Conservation (phyloP, 495 filamentous ascomycete species). For the Penicillium ucsense region DNA sequence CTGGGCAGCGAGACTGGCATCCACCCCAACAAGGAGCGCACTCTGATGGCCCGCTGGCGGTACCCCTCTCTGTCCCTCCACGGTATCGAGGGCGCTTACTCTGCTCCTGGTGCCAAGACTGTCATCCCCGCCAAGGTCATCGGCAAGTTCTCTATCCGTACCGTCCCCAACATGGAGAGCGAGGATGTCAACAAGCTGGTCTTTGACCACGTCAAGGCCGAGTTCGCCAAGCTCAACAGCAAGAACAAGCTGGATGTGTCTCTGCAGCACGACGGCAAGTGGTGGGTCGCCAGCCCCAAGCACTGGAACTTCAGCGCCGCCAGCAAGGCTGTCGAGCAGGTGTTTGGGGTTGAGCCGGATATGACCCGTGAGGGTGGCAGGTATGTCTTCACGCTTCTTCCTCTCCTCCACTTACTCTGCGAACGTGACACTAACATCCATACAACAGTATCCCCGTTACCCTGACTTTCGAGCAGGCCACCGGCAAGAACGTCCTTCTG, state of each 20-base stretch:
- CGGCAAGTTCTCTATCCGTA: constrained; percentile 96
- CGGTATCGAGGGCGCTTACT: constrained; percentile 93
- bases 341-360: constrained; percentile 88
- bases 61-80: constrained; percentile 93
- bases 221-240: constrained; percentile 71
- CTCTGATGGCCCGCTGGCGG: constrained; percentile 92
- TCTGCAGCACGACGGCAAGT: constrained; percentile 84
- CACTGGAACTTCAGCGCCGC: constrained; percentile 98
- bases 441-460: constrained; percentile 81
- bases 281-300: constrained; percentile 95
- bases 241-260: constrained; percentile 83
- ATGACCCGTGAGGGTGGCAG: constrained; percentile 93
- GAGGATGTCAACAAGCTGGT: constrained; percentile 77
- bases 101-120: constrained; percentile 87
- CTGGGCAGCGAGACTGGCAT: constrained; percentile 81
- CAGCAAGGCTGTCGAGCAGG: constrained; percentile 81
- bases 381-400: constrained; percentile 30
- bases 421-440: constrained; percentile 7
- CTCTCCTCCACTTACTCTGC: not conserved
- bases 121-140: constrained; percentile 96
- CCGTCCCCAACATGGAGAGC: constrained; percentile 95
- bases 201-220: constrained; percentile 64
- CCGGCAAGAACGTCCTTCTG: constrained; percentile 95
- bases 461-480: constrained; percentile 93
- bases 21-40: constrained; percentile 71